Percentiles rank a stretch among this genome's conserved stretches.
Conservation (phyloP, 306 rosid genomes). For the Coriaria nepalensis region DNA sequence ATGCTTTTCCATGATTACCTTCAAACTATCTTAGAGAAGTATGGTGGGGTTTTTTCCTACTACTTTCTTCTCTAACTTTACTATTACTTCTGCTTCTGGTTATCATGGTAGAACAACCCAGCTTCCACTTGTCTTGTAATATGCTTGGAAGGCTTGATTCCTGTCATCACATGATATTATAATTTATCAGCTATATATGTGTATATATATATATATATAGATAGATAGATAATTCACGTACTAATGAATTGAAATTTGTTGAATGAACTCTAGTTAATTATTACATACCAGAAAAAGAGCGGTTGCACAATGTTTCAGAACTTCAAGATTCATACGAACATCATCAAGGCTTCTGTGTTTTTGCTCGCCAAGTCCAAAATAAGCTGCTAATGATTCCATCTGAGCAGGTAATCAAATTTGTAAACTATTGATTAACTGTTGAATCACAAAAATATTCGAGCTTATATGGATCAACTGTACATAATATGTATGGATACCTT, state of each 20-base stretch:
- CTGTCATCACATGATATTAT: conserved; percentile 15
- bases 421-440: too few relatives aligned
- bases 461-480: neutral
- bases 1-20: too few relatives aligned
- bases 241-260: neutral
- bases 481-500: conserved; percentile 37
- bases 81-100: conserved; percentile 62
- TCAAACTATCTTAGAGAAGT: conserved; percentile 9
- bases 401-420: conserved; percentile 11
- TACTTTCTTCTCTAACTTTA: conserved; percentile 46
- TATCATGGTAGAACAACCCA: conserved; percentile 29
- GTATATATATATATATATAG: neutral
- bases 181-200: neutral
- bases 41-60: conserved; percentile 56
- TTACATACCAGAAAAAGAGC: conserved; percentile 70
- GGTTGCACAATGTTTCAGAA: conserved; percentile 85
- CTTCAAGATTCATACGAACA: conserved; percentile 98
- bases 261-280: neutral
- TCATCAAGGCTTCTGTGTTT: conserved; percentile 97
- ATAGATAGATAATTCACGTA: neutral
- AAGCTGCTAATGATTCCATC: conserved; percentile 93
- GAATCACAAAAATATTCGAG: neutral
- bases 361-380: conserved; percentile 82
- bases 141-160: conserved; percentile 74
- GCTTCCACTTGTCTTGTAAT: conserved; percentile 29